Evolutionary conservation across 768 basidiomycete genomes (phyloP), one percentile per base, ranked within the genome.

Genomic region (Pluteus cervinus): DNA sequence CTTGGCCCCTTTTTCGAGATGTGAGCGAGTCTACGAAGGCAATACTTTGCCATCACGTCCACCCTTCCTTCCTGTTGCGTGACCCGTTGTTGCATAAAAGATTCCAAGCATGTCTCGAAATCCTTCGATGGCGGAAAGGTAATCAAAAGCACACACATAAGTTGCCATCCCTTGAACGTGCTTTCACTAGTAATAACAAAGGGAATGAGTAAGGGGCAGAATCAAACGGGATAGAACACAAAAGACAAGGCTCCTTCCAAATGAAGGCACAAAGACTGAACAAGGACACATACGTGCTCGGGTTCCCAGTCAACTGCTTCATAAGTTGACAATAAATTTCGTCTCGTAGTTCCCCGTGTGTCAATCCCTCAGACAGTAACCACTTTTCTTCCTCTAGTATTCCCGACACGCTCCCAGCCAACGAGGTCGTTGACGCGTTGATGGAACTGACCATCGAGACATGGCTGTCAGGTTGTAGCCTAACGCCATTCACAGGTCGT

Each of bases 51-150:
- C 76, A 97, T 93, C 22, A 91, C 71, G 44, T 89, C 89, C 16
- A 92, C 73, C 12, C 89, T 71, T 14, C 86, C 84, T 55, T 86
- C 82, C 14, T 75, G 72, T 16, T 81, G 71, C 2, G 65, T 61
- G 5, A 74, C 79, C 37, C 81, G 77, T 33, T 77, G 75, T 43
- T 80, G 73, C 29, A 94, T 76, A 61, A 91, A 94, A n/a, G 72
- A 68, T 20, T 73, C 75, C 7, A 94, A 71, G 57, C 89, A 89
- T 1, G 79, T 70, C 54, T 92, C 90, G 49, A 94, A 92, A 55
- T 91, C 83, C 62, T 90, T 91, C 7, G 89, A 92, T 1, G 93
- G 92, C 4, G 88, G 87, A 56, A 97, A 97, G 2, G 89, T 86
- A 38, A 87, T 76, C n/a, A 92, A 68, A 18, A 92, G 67, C 2